Conservation (phyloP, 805 yeast genomes). For the Candida lessepsii region DNA sequence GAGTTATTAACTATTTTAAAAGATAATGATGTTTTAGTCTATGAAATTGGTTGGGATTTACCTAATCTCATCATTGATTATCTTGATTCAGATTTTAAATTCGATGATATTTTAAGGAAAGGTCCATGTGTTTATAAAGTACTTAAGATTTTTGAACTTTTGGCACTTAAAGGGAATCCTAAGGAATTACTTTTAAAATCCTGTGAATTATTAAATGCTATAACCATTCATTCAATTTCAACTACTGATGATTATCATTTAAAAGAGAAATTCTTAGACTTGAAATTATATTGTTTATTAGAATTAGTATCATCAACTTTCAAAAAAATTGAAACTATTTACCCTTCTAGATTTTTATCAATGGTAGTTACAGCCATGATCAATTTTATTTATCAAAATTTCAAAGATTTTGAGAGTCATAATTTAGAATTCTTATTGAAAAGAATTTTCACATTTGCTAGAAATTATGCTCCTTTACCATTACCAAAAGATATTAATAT, state of each 20-base stretch:
- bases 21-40: slow-evolving; percentile 48
- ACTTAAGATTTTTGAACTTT: slow-evolving; percentile 54
- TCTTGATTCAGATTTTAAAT: slow-evolving; percentile 39
- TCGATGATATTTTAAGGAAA: slow-evolving; percentile 26
- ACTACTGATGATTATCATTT: slow-evolving; percentile 11
- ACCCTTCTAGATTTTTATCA: slow-evolving; percentile 77
- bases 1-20: slow-evolving; percentile 44
- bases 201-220: slow-evolving; percentile 56
- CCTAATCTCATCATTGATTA: slow-evolving; percentile 64
- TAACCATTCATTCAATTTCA: slow-evolving; percentile 26
- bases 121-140: slow-evolving; percentile 40
- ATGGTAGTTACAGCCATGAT: slow-evolving; percentile 63
- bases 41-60: slow-evolving; percentile 89
- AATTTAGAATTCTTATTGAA: slow-evolving; percentile 40
- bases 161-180: slow-evolving; percentile 73
- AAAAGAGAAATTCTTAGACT: slow-evolving; percentile 38
- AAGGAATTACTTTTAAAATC: slow-evolving; percentile 73
- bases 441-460: slow-evolving; percentile 58
- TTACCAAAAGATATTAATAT: slow-evolving; percentile 46
- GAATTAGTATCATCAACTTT: slow-evolving; percentile 63
- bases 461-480: slow-evolving; percentile 43
- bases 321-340: slow-evolving; percentile 60
- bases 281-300: slow-evolving; percentile 63
- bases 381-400: slow-evolving; percentile 47
- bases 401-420: slow-evolving; percentile 11